phyloP scores from a whole-genome alignment of 257 asterid genomes.

The Solanum stenotomum region DNA sequence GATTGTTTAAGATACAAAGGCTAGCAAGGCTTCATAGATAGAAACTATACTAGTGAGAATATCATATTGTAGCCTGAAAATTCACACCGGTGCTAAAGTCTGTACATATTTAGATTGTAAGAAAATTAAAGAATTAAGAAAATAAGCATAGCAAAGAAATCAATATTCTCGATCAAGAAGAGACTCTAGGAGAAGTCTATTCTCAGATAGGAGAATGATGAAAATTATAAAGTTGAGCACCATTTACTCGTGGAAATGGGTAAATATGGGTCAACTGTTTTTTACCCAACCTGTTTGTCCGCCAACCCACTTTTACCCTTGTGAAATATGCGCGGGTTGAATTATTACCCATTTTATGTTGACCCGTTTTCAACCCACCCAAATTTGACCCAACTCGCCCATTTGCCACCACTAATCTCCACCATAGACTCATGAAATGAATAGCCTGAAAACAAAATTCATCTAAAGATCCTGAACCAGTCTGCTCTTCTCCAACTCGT shows the following conservation, averaged over 20 bases:
- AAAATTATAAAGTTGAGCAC: not conserved
- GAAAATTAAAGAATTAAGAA: not conserved
- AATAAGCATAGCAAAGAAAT: not conserved
- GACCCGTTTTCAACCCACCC: not conserved
- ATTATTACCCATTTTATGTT: not conserved
- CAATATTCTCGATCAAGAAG: not conserved
- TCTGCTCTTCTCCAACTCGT: not conserved
- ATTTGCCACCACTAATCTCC: not conserved
- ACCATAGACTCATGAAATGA: not conserved
- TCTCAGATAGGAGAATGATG: not conserved
- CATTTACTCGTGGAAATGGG: not conserved
- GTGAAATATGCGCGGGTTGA: not conserved
- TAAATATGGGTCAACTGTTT: not conserved
- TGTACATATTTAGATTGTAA: not conserved
- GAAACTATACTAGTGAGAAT: not conserved
- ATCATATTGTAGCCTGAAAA: not conserved
- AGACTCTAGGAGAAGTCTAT: not conserved
- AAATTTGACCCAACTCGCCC: not conserved
- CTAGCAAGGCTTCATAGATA: not conserved
- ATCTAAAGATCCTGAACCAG: not conserved
- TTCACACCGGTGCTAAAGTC: not conserved
- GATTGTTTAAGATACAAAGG: not conserved
- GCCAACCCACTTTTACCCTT: not conserved
- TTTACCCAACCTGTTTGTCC: not conserved
- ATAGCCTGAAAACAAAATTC: not conserved